Evolutionary conservation across 257 asterid genomes (phyloP).

Genomic region (Linderniella brevidens): DNA sequence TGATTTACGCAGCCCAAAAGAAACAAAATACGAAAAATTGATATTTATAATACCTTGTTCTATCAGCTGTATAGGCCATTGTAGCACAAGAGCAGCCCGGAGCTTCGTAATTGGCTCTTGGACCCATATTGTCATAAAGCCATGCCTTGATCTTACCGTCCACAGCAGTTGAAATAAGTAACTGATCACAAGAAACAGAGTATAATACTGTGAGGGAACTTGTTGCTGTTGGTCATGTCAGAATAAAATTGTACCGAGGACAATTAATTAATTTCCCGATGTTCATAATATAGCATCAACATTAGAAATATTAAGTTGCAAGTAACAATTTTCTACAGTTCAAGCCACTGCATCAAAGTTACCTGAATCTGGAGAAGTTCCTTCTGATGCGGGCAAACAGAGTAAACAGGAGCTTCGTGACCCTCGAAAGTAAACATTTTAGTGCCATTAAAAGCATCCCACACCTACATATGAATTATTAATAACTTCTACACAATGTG

Average conservation of each 20-base stretch:
- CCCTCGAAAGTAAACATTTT: slow-evolving; percentile 28
- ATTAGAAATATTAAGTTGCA: too few relatives aligned
- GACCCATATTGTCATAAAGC: slow-evolving; percentile 43
- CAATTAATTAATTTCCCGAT: too few relatives aligned
- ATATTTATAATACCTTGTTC: slow-evolving; percentile 32
- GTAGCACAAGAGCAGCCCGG: slow-evolving; percentile 46
- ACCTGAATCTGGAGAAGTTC: slow-evolving; percentile 22
- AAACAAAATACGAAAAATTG: too few relatives aligned
- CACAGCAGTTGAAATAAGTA: slow-evolving; percentile 37
- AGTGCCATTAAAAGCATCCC: slow-evolving; percentile 38
- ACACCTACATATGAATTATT: slow-evolving; percentile 19
- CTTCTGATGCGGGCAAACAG: slow-evolving; percentile 29
- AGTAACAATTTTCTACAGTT: too few relatives aligned
- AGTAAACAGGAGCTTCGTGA: slow-evolving; percentile 37
- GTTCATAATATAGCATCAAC: too few relatives aligned
- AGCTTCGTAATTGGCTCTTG: slow-evolving; percentile 43
- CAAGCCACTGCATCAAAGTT: too few relatives aligned
- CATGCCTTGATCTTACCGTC: slow-evolving; percentile 71
- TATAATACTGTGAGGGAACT: neutral
- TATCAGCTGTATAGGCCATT: slow-evolving; percentile 57
- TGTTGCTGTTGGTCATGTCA: too few relatives aligned
- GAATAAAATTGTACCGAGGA: too few relatives aligned
- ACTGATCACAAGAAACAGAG: slow-evolving; percentile 18
- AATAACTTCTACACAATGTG: neutral
- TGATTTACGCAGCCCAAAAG: too few relatives aligned